A percentile compares a stretch with the other conserved stretches of the same genome.
phyloP scores from a whole-genome alignment of 768 basidiomycete species.

The Roridomyces roridus region DNA sequence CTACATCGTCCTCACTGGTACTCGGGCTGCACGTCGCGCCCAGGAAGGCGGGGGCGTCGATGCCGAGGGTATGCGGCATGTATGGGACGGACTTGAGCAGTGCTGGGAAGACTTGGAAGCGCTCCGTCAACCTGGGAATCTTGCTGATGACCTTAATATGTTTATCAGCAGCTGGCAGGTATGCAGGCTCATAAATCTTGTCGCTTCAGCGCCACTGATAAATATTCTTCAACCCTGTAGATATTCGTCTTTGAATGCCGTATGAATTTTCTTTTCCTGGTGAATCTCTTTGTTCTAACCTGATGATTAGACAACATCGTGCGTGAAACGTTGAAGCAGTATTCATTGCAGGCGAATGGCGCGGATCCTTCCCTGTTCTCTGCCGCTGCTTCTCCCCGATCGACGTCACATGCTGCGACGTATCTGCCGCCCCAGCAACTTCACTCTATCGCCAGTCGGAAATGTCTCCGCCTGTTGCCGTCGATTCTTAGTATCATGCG shows the following conservation, averaged over 20 bases:
- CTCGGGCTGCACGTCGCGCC: slow-evolving; percentile 66
- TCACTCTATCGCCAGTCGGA: slow-evolving; percentile 52
- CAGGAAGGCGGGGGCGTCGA: slow-evolving; percentile 63
- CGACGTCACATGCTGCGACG: slow-evolving; percentile 54
- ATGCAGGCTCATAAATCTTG: slow-evolving; percentile 27
- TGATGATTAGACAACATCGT: slow-evolving; percentile 74
- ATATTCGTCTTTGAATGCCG: slow-evolving; percentile 92
- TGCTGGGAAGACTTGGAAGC: slow-evolving; percentile 87
- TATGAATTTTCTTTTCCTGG: slow-evolving; percentile 43
- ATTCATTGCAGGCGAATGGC: slow-evolving; percentile 33
- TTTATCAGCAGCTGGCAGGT: slow-evolving; percentile 92
- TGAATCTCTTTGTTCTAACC: slow-evolving; percentile 6
- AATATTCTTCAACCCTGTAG: slow-evolving; percentile 40
- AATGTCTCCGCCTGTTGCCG: slow-evolving; percentile 59
- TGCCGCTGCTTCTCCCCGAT: slow-evolving; percentile 52
- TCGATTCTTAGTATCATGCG: slow-evolving; percentile 57
- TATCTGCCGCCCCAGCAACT: slow-evolving; percentile 54
- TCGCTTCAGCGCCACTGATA: slow-evolving; percentile 21
- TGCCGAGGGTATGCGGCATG: slow-evolving; percentile 68
- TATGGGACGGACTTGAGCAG: slow-evolving; percentile 84
- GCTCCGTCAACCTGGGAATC: slow-evolving; percentile 44
- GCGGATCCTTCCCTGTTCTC: slow-evolving; percentile 45
- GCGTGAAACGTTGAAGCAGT: slow-evolving; percentile 80
- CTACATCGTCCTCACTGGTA: slow-evolving; percentile 80
- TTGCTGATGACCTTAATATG: slow-evolving; percentile 51